These are phyloP conservation scores for Tothia fuscella DNA, from an alignment of 2,329 filamentous ascomycete species.

Conservation along the genomic window DNA sequence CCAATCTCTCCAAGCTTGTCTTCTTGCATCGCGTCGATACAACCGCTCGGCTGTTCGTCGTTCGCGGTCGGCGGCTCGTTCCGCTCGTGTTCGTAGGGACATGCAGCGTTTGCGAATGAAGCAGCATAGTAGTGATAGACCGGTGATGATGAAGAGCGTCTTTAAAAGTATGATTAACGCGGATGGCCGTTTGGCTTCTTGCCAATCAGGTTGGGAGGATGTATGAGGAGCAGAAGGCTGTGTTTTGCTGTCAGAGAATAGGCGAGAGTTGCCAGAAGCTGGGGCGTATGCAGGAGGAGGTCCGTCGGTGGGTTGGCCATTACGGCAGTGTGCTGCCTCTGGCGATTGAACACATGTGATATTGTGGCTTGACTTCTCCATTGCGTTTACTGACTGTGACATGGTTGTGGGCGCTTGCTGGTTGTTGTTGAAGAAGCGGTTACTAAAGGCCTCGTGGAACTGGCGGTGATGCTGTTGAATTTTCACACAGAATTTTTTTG, in stretches of 20 bases:
- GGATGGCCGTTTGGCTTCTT: constrained; percentile 14
- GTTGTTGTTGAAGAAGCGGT: constrained; percentile 1
- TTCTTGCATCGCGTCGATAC: constrained; percentile 41
- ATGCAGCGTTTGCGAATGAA: constrained; percentile 35
- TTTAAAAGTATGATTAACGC: constrained; percentile 30
- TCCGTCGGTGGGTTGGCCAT: not conserved
- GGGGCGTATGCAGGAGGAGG: not conserved
- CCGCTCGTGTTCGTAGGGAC: constrained; percentile 34
- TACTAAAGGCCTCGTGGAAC: not conserved
- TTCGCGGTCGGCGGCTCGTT: constrained; percentile 41
- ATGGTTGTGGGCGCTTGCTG: constrained; percentile 5
- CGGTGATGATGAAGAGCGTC: constrained; percentile 31
- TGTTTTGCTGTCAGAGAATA: constrained; percentile 5
- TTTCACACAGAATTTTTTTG: constrained; percentile 20
- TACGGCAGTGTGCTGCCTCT: not conserved
- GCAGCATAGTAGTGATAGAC: constrained; percentile 32
- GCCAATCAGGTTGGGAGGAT: not conserved
- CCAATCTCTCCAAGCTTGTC: constrained; percentile 38
- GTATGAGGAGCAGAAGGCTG: not conserved
- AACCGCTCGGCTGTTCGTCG: constrained; percentile 31
- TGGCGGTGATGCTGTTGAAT: constrained; percentile 18
- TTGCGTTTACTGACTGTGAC: not conserved
- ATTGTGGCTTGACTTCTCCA: no score
- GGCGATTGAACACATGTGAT: not conserved
- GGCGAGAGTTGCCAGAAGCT: no score